Evolutionary conservation across 345 rosid species (phyloP), one percentile per base, ranked within the genome.

Genomic region (Viola odorata): DNA sequence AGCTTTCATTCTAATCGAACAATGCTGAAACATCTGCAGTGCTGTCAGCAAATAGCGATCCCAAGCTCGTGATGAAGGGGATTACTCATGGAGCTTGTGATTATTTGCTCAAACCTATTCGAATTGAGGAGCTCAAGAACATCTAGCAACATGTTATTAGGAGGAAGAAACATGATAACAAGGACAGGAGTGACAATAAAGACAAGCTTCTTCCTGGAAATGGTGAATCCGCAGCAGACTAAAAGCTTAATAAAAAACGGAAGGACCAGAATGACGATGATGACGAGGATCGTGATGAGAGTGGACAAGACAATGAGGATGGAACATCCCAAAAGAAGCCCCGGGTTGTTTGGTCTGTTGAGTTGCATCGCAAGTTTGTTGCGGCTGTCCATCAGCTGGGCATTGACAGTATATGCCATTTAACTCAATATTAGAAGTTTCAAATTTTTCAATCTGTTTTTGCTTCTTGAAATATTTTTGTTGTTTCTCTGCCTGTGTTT

Each of bases 41-140:
- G 77, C 54, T 73, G 64, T 73, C 77, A 5, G 77, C 69, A 36
- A 62, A 73, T 41, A 42, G 77, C 58, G 77, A 73, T 63, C 77
- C 77, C 7, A 73, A 73, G 57, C 68, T 73, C 41, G 77, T 73
- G 62, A 73, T 73, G 77, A 73, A 73, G 54, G 77, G 77, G 63
- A 73, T 73, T n/a, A 67, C 65, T 58, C 77, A 73, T 58, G 77
- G 77, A 45, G 77, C 77, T 58, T 73, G 77, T 67, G 72, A 73
- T 45, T 73, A 73, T 54, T 67, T 73, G 64, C 62, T 73, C 58
- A 73, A 73, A 58, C 77, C 77, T 39, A 60, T 73, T 45, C 77
- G 69, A 16, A 67, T 73, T 8, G 77, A 73, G 52, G 77, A 73
- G 58, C 64, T 73, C 13, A 63, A 63, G 53, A 73, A 63, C 72